These are phyloP conservation scores for Erodium moschatum DNA, from an alignment of 441 rosid genomes.

Conservation along the genomic window DNA sequence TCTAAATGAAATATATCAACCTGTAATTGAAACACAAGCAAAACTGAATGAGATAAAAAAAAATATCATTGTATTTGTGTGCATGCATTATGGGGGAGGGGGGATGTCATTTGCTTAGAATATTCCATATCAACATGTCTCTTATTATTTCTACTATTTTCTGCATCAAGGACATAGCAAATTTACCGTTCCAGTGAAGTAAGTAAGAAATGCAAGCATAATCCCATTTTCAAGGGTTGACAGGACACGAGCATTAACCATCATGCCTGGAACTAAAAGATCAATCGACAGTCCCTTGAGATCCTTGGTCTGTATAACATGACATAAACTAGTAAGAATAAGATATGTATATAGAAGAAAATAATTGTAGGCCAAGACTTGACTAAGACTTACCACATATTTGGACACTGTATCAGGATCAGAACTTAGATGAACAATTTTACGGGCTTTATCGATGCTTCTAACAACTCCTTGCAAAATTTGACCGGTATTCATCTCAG, in stretches of 20 bases:
- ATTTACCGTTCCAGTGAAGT: conserved; percentile 95
- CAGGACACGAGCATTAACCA: conserved; percentile 80
- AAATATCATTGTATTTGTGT: conserved; percentile 8
- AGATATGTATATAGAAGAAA: conserved; percentile 2
- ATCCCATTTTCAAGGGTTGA: conserved; percentile 91
- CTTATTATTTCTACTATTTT: background rate
- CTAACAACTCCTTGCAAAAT: conserved; percentile 73
- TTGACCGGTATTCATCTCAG: conserved; percentile 48
- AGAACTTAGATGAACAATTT: conserved; percentile 62
- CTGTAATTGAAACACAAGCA: conserved; percentile 32
- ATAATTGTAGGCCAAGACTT: conserved; percentile 8
- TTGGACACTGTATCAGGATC: conserved; percentile 65
- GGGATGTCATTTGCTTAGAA: background rate
- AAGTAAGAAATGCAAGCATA: conserved; percentile 75
- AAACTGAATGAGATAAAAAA: conserved; percentile 16
- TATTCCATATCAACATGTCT: background rate
- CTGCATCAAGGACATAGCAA: conserved; percentile 17
- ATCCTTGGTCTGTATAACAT: conserved; percentile 63
- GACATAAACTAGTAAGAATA: background rate
- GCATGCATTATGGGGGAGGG: background rate
- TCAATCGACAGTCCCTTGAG: conserved; percentile 83
- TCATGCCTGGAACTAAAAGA: conserved; percentile 91
- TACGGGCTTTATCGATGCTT: conserved; percentile 63
- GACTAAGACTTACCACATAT: conserved; percentile 51
- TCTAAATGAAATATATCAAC: conserved; percentile 80